Conservation (phyloP, 192 early-diverging fungal genomes). For the Rhizoclosmatium globosum region DNA sequence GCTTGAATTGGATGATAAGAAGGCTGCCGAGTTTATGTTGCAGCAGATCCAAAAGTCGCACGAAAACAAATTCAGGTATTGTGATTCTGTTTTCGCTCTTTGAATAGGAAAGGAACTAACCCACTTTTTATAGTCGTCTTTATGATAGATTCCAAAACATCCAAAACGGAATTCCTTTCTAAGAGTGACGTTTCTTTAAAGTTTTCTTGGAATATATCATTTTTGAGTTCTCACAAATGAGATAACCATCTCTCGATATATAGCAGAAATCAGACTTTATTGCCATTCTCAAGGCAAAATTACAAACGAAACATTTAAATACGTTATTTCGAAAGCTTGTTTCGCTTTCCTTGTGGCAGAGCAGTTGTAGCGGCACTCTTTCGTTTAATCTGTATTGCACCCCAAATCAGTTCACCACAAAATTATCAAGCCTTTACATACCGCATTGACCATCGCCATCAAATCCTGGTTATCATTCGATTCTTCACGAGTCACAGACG, state of each 20-base stretch:
- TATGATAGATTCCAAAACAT: conserved; percentile 66
- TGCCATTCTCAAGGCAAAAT: no score
- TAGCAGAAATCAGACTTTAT: no score
- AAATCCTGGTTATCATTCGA: conserved; percentile 40
- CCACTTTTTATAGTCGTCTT: conserved; percentile 40
- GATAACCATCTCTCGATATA: no score
- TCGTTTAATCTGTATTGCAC: conserved; percentile 35
- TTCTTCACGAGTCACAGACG: background rate
- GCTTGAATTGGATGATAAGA: conserved; percentile 85
- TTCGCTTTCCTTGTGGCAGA: conserved; percentile 40
- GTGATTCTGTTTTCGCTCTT: background rate
- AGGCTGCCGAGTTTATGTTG: conserved; percentile 96
- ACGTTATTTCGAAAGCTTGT: conserved; percentile 35
- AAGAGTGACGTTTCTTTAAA: background rate
- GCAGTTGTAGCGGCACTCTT: conserved; percentile 39
- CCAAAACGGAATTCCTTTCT: conserved; percentile 65
- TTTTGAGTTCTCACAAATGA: no score
- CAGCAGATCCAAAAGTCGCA: conserved; percentile 88
- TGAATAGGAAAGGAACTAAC: background rate
- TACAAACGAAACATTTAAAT: no score
- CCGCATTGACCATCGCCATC: conserved; percentile 63
- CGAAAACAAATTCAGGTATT: conserved; percentile 85
- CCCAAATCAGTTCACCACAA: background rate
- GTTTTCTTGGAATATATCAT: no score
- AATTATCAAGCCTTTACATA: conserved; percentile 32